phyloP scores from a whole-genome alignment of 768 basidiomycete genomes.

The Suillus bovinus region DNA sequence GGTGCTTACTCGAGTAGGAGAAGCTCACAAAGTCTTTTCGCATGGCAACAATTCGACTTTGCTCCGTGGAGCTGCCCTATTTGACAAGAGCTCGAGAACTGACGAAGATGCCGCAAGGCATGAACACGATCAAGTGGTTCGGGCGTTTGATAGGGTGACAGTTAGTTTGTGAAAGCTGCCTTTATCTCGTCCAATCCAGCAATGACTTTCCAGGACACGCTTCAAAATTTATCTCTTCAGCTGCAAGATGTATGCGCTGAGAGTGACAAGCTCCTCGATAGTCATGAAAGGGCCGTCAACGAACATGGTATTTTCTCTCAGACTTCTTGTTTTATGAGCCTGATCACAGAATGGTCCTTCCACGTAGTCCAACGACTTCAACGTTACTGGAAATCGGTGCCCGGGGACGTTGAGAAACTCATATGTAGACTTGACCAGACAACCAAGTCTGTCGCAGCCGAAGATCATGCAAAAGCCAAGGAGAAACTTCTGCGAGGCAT shows the following conservation, averaged over 20 bases:
- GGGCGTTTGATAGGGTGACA: constrained; percentile 42
- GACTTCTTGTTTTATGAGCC: constrained; percentile 5
- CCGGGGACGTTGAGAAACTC: constrained; percentile 51
- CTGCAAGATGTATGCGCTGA: constrained; percentile 49
- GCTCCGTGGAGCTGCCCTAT: constrained; percentile 44
- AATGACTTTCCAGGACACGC: constrained; percentile 37
- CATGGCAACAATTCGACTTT: constrained; percentile 33
- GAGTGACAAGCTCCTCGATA: constrained; percentile 52
- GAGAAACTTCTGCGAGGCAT: constrained; percentile 36
- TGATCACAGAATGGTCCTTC: constrained; percentile 10
- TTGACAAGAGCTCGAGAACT: constrained; percentile 56
- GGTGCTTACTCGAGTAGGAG: constrained; percentile 33
- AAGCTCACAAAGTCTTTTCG: constrained; percentile 37
- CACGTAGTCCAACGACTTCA: constrained; percentile 45
- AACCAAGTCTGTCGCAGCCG: constrained; percentile 38
- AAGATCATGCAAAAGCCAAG: constrained; percentile 35
- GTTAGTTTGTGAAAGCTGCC: constrained; percentile 33
- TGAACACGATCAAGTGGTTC: constrained; percentile 44
- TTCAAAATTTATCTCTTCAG: constrained; percentile 42
- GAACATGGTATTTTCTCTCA: constrained; percentile 44
- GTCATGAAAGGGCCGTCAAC: constrained; percentile 45
- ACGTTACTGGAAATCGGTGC: constrained; percentile 44
- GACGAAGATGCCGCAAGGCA: constrained; percentile 47
- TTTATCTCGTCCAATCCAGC: constrained; percentile 16
- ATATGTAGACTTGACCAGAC: constrained; percentile 57